A percentile compares a stretch with the other conserved stretches of the same genome.
These are phyloP conservation scores for Aphanomyces cochlioides DNA, from an alignment of 352 stramenopile species.

Conservation along the genomic window DNA sequence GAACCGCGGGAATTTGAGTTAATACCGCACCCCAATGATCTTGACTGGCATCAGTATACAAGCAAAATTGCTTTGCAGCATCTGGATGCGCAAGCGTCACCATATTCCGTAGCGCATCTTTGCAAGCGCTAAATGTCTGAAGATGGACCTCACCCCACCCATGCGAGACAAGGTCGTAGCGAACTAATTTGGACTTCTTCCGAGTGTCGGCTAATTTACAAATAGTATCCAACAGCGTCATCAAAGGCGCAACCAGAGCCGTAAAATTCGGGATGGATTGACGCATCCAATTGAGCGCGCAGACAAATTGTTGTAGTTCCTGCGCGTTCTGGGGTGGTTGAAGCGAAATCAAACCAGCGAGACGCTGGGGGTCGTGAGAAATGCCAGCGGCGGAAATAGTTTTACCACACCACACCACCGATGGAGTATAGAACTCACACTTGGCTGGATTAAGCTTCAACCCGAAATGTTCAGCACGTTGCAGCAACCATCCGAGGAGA, in stretches of 20 bases:
- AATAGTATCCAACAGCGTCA: no score
- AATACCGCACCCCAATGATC: slow-evolving; percentile 32
- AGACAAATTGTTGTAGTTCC: not conserved
- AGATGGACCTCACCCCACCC: no score
- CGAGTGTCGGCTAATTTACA: no score
- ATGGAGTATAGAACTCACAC: not conserved
- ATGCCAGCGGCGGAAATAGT: not conserved
- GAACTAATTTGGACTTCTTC: no score
- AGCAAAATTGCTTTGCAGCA: slow-evolving; percentile 26
- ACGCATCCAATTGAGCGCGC: no score
- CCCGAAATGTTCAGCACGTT: not conserved
- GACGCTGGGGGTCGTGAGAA: not conserved
- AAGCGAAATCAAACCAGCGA: not conserved
- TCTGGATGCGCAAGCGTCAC: slow-evolving; percentile 8
- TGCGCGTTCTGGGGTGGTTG: not conserved
- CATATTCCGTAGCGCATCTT: no score
- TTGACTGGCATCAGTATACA: slow-evolving; percentile 35
- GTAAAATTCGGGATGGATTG: not conserved
- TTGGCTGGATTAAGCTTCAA: not conserved
- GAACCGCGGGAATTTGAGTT: slow-evolving; percentile 27
- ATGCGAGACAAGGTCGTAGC: no score
- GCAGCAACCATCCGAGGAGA: no score
- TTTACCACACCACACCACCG: not conserved
- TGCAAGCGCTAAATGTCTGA: no score
- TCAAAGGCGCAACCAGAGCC: no score